Evolutionary conservation across 306 rosid genomes (phyloP), one percentile per base, ranked within the genome.

Genomic region (Arachis hypogaea): DNA sequence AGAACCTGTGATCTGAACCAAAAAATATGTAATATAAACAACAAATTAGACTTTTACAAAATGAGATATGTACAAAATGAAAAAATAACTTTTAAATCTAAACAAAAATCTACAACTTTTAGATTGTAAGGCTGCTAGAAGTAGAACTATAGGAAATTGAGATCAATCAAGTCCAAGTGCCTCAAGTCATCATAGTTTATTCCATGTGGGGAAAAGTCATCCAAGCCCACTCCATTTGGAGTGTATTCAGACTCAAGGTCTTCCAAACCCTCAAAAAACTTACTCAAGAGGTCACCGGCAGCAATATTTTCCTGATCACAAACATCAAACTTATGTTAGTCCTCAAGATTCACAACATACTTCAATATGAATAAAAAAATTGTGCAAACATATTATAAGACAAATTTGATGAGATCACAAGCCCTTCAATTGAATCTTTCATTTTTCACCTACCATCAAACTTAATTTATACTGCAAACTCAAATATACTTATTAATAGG

Each of bases 121-220:
- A 22, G 76, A 63, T 52, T 51, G 83, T 42, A 47, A 40, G 18
- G 72, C 11, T 65, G 73, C 11, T 8, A 36, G 57, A 42, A 57
- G 11, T 8, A 36, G 57, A 42, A 57, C 60, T 76, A 22, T 7
- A 67, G 59, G n/a, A 64, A 12, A 2, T 82, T 80, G 0, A 88
- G 86, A 60, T 90, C 96, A 52, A 9, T 40, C 52, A 85, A 66
- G 82, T 86, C 91, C 73, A 88, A 1, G 65, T 56, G 82, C 33
- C 62, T 54, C 9, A 16, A 18, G 59, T 42, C 51, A 11, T 7
- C 50, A 1, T 7, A 28, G 4, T 79, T 50, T 54, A 11, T 47
- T 22, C 72, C 66, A 59, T 59, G 65, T 63, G 50, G 40, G 67
- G 63, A 61, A 11, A 65, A 41, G 57, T 7, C 66, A 11, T 16